phyloP scores from a whole-genome alignment of 2,329 filamentous ascomycete species.

The Trichophyton mentagrophytes region DNA sequence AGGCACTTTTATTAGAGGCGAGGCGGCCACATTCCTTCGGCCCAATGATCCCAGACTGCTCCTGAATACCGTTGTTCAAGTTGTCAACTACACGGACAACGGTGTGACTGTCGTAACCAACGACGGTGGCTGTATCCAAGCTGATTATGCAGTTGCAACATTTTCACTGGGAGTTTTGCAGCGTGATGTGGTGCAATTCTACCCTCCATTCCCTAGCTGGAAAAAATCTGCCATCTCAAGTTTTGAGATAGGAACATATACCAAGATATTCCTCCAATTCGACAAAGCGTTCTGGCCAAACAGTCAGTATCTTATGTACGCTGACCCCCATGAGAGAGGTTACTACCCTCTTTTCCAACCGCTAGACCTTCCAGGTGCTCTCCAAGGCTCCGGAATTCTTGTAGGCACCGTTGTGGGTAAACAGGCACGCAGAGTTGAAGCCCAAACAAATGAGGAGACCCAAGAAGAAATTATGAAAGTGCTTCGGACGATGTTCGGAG shows the following conservation, averaged over 20 bases:
- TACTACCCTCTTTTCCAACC: constrained; percentile 54
- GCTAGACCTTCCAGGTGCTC: constrained; percentile 44
- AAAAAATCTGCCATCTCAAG: constrained; percentile 51
- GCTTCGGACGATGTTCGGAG: constrained; percentile 49
- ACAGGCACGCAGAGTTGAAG: constrained; percentile 46
- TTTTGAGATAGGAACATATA: constrained; percentile 59
- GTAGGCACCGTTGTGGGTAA: constrained; percentile 51
- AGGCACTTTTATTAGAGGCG: constrained; percentile 40
- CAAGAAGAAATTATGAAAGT: constrained; percentile 45
- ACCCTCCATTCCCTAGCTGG: constrained; percentile 47
- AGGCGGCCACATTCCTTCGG: constrained; percentile 46
- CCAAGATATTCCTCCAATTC: constrained; percentile 47
- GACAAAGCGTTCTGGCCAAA: constrained; percentile 51
- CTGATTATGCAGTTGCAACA: constrained; percentile 52
- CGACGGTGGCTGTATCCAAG: constrained; percentile 45
- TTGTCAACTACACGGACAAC: constrained; percentile 40
- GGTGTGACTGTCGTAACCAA: constrained; percentile 43
- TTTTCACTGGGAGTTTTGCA: constrained; percentile 59
- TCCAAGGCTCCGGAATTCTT: constrained; percentile 50
- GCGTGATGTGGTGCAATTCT: constrained; percentile 46
- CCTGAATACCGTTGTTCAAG: constrained; percentile 46
- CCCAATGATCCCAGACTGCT: constrained; percentile 44
- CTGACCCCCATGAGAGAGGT: constrained; percentile 36
- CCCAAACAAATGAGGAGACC: constrained; percentile 47
- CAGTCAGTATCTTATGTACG: constrained; percentile 44